Evolutionary conservation across 768 basidiomycete genomes (phyloP), one percentile per base, ranked within the genome.

Genomic region (Termitomyces sp.): DNA sequence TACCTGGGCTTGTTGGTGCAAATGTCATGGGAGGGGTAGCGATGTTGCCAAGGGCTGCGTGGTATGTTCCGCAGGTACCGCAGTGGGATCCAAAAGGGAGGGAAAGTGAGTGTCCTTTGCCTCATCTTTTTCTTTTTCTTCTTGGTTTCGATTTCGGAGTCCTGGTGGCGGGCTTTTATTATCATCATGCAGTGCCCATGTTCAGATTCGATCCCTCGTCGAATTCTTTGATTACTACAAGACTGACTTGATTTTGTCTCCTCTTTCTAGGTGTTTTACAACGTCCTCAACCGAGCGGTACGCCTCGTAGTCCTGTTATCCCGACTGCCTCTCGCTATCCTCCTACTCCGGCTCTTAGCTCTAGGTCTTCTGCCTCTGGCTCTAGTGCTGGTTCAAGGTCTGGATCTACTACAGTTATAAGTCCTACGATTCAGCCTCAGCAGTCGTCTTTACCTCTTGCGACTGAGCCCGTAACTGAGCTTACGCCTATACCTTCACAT

Each of bases 31-130:
- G 15, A 24, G 40, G 26, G 26, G 3, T 14, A 14, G 9, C 11
- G n/a, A 19, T 51, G 24, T 11, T 38, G 26, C 52, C 43, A 8
- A 28, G 46, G 12, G 46, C 32, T 9, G 46, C 54, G 17, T 48
- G 38, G 47, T 55, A 55, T 55, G 46, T 55, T 21, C 45, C 53
- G 8, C 45, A 50, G 32, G 38, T 54, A 19, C 30, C 45, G 14
- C 38, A 51, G 34, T 51, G 45, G 40, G 48, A 51, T 32, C 1
- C 22, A 1, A 38, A 26, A 22, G 35, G 37, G 35, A 26, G 15
- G n/a, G 54, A 55, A 49, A n/a, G 53, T 54, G 38, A 51, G 49
- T 51, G 10, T 41, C 21, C 40, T 15, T 17, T 17, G 19, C 40
- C 15, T 28, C 11, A 19, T 15, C 19, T 5, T 10, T 42, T 34